Conservation (phyloP, 2,329 filamentous ascomycete genomes). For the Botrytis elliptica region DNA sequence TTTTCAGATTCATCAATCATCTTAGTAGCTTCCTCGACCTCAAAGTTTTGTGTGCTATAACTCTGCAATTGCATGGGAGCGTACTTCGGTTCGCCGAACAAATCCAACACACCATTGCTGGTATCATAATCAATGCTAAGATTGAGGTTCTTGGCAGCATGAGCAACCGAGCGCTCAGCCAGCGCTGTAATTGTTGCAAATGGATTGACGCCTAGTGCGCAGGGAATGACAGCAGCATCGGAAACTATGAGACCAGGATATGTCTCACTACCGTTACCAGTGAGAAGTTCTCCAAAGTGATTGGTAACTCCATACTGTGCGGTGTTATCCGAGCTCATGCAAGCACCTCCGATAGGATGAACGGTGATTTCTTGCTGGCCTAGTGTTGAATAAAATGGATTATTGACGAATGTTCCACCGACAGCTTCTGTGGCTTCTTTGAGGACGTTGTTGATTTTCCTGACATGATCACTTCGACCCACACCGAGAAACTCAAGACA, state of each 20-base stretch:
- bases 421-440: conserved; percentile 55
- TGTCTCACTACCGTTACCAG: conserved; percentile 49
- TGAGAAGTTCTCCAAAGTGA: conserved; percentile 60
- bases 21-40: conserved; percentile 45
- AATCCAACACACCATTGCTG: conserved; percentile 51
- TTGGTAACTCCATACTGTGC: conserved; percentile 58
- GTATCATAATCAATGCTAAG: conserved; percentile 47
- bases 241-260: conserved; percentile 60
- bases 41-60: conserved; percentile 28
- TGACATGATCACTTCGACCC: conserved; percentile 54
- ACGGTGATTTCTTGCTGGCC: conserved; percentile 61
- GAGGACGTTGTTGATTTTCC: conserved; percentile 52
- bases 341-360: conserved; percentile 65
- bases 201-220: conserved; percentile 63
- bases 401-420: conserved; percentile 59
- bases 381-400: conserved; percentile 56
- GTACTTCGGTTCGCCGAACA: conserved; percentile 51
- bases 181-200: conserved; percentile 69
- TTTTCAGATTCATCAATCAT: conserved; percentile 38
- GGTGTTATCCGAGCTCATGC: conserved; percentile 59
- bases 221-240: conserved; percentile 61
- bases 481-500: conserved; percentile 60
- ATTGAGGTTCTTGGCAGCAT: conserved; percentile 44
- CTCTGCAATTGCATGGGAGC: conserved; percentile 21
- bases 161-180: conserved; percentile 61